A percentile compares a stretch with the other conserved stretches of the same genome.
Conservation (phyloP, 2,329 filamentous ascomycete species). For the Apiospora malaysiana region DNA sequence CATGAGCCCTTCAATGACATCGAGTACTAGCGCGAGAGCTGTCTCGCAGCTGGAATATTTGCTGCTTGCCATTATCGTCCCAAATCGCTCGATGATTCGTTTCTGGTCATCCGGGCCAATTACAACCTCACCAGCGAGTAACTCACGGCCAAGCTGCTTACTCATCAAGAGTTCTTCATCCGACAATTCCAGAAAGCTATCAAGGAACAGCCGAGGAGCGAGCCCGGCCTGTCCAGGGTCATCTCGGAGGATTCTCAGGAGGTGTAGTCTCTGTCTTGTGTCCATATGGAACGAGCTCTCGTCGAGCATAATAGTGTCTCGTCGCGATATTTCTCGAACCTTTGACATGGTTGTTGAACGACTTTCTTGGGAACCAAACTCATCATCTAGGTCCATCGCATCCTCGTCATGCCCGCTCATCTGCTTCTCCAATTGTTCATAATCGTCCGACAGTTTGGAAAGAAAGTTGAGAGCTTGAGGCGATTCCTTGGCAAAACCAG, state of each 20-base stretch:
- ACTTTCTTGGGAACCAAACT: constrained; percentile 66
- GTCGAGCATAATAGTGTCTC: constrained; percentile 50
- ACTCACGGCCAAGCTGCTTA: constrained; percentile 54
- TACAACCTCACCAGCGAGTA: constrained; percentile 61
- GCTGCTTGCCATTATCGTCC: constrained; percentile 58
- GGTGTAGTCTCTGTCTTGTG: constrained; percentile 50
- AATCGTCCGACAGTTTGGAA: constrained; percentile 43
- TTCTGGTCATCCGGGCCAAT: constrained; percentile 53
- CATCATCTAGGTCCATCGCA: constrained; percentile 71
- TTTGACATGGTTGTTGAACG: constrained; percentile 47
- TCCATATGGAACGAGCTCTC: constrained; percentile 54
- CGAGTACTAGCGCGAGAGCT: constrained; percentile 70
- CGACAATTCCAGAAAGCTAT: constrained; percentile 53
- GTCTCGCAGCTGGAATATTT: constrained; percentile 77
- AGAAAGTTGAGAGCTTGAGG: constrained; percentile 51
- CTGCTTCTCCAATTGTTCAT: constrained; percentile 41
- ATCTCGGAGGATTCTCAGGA: constrained; percentile 50
- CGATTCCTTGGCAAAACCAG: constrained; percentile 45
- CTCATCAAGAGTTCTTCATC: constrained; percentile 62
- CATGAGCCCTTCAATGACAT: constrained; percentile 69
- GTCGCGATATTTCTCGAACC: constrained; percentile 51
- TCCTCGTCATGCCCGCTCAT: constrained; percentile 49
- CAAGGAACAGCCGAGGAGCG: constrained; percentile 57
- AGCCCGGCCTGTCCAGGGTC: constrained; percentile 53
- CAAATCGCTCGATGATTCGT: constrained; percentile 56